Evolutionary conservation across 2,329 filamentous ascomycete genomes (phyloP).

Genomic region (Colletotrichum acutatum): DNA sequence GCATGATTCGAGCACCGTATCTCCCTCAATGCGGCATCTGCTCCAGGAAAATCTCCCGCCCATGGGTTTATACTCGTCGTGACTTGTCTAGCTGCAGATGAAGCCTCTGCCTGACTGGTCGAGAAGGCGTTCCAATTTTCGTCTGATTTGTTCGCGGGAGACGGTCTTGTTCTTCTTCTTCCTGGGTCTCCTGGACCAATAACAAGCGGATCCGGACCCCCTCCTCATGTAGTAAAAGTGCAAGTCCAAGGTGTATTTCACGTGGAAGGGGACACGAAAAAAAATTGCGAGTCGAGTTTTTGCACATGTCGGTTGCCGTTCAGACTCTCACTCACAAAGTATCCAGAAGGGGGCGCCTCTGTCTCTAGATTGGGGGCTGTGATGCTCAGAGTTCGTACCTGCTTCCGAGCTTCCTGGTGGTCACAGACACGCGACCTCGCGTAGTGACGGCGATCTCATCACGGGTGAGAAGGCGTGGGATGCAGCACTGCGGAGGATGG

Average conservation of each 20-base stretch:
- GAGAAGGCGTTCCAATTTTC: constrained; percentile 17
- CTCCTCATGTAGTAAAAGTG: neutral
- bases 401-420: constrained; percentile 30
- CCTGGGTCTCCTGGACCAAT: constrained; percentile 20
- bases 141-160: constrained; percentile 32
- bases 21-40: constrained; percentile 8
- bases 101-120: constrained; percentile 24
- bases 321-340: neutral
- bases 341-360: constrained; percentile 1
- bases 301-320: constrained; percentile 24
- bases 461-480: constrained; percentile 22
- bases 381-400: constrained; percentile 28
- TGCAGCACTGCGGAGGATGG: constrained; percentile 1
- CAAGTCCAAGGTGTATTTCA: constrained; percentile 12
- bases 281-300: neutral
- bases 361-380: constrained; percentile 13
- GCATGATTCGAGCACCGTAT: constrained; percentile 27
- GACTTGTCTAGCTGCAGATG: constrained; percentile 12
- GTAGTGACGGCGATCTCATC: constrained; percentile 23
- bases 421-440: constrained; percentile 31
- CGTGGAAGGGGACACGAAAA: constrained; percentile 7
- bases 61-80: constrained; percentile 6
- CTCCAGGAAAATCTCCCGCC: constrained; percentile 9
- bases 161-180: constrained; percentile 13
- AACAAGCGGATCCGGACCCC: neutral